Base-by-base conservation (phyloP, 2,329 filamentous ascomycete species). In the Trichoderma polysporum region DNA sequence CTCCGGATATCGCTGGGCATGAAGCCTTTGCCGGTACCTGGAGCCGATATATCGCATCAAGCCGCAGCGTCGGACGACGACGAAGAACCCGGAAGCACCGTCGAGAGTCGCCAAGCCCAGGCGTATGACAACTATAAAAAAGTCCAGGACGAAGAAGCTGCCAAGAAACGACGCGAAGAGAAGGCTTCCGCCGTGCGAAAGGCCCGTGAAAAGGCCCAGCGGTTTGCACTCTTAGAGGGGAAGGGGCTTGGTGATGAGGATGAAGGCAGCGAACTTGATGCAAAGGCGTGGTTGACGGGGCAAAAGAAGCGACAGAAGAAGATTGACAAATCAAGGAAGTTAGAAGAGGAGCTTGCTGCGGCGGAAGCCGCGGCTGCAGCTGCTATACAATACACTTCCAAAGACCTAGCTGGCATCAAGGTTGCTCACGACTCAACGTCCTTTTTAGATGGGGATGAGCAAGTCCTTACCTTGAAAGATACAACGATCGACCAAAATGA, bases 271-370 rank as follows among this genome's bases (percentile, higher is more conserved):
- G 88, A 90, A 13, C 72, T 91, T 29, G 92, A 97, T 76, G 92
- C 94, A 15, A 91, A 91, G 76, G 84, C 91, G 1, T 99, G 95
- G 95, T 79, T 99, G 68, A 87, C 91, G 72, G 90, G 90, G 68
- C 90, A 94, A 77, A 98, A 97, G 84, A 98, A 97, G 82, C 86
- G 94, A 60, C 93, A 97, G 78, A 97, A 93, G 84, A 92, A 94
- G 79, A 94, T 98, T 45, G 91, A 90, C 53, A 90, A 92, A 73
- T 88, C 90, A 33, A 86, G 91, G 71, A 88, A 88, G 75, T 75
- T 83, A 62, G 91, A 93, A 68, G 88, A 91, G 74, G 93, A 97
- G 76, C 81, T 93, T 53, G 92, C 89, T 10, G 92, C 92, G 68
- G 89, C 91, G 4, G 91, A 94, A 76, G 86, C 86, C 10, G 85